Evolutionary conservation across 2,329 filamentous ascomycete species (phyloP).

Genomic region (Trichoderma harzianum): DNA sequence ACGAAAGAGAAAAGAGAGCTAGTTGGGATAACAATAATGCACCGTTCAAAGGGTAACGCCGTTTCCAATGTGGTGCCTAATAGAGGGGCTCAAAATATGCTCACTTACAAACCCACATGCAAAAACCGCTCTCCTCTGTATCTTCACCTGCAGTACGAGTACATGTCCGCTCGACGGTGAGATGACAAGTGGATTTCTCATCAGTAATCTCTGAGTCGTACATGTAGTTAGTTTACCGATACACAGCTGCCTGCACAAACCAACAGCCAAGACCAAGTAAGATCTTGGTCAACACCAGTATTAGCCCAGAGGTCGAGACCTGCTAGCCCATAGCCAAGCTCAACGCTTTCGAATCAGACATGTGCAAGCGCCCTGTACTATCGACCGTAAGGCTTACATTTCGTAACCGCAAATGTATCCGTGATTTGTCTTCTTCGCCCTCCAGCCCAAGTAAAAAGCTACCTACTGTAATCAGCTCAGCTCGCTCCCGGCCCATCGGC

Average conservation of each 20-base stretch:
- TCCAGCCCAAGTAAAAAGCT: neutral
- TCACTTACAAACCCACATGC: neutral
- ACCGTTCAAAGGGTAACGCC: neutral
- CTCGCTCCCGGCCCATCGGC: constrained; percentile 10
- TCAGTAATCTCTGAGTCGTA: neutral
- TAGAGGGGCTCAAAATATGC: neutral
- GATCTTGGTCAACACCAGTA: neutral
- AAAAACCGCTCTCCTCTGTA: neutral
- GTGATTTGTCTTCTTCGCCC: neutral
- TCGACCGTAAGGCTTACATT: neutral
- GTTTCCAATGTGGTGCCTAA: neutral
- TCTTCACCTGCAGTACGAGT: neutral
- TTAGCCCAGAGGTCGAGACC: neutral
- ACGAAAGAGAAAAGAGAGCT: neutral
- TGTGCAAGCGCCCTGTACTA: neutral
- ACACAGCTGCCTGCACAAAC: neutral
- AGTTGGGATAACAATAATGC: neutral
- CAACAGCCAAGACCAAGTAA: neutral
- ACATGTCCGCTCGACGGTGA: neutral
- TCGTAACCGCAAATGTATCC: neutral
- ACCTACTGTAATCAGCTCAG: neutral
- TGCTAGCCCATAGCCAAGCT: neutral
- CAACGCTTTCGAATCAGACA: neutral
- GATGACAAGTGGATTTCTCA: neutral
- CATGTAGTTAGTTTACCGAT: neutral